phyloP scores from a whole-genome alignment of 176 grass and related monocot genomes.

The Chloris gayana region DNA sequence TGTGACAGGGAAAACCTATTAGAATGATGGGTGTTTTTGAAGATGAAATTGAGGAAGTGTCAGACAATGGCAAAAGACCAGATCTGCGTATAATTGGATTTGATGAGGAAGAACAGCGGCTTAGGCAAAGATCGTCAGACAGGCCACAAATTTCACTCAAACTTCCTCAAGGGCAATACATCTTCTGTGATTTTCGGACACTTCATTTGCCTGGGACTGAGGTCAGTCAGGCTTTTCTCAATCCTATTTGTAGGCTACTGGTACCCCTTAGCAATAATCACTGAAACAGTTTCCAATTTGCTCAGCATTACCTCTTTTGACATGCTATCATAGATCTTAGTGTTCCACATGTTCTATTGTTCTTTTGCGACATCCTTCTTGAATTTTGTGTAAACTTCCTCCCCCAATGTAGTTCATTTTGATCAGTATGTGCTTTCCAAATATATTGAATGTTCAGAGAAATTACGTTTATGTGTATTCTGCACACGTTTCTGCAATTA shows the following conservation, averaged over 20 bases:
- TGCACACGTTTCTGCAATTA: constrained; percentile 2
- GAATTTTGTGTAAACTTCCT: constrained; percentile 17
- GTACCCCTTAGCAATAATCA: not conserved
- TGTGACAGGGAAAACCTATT: constrained; percentile 67
- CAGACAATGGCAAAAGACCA: constrained; percentile 62
- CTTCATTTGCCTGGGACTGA: constrained; percentile 79
- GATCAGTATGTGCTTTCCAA: not conserved
- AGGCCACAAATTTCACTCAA: constrained; percentile 60
- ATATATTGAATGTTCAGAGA: not conserved
- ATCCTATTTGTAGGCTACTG: not conserved
- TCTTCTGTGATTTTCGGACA: constrained; percentile 85
- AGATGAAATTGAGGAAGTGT: constrained; percentile 93
- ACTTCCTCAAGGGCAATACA: constrained; percentile 84
- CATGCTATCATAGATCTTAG: too few relatives aligned
- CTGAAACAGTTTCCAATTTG: too few relatives aligned
- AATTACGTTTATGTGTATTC: constrained; percentile 4
- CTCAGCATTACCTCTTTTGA: too few relatives aligned
- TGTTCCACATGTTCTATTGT: not conserved
- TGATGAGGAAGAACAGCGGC: constrained; percentile 83
- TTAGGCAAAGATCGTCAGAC: constrained; percentile 59
- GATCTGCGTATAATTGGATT: constrained; percentile 88
- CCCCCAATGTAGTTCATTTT: not conserved
- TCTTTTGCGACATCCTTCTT: not conserved
- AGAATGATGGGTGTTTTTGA: constrained; percentile 94
- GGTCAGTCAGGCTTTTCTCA: constrained; percentile 49